These are phyloP conservation scores for Inga oerstediana DNA, from an alignment of 306 rosid genomes.

Conservation along the genomic window DNA sequence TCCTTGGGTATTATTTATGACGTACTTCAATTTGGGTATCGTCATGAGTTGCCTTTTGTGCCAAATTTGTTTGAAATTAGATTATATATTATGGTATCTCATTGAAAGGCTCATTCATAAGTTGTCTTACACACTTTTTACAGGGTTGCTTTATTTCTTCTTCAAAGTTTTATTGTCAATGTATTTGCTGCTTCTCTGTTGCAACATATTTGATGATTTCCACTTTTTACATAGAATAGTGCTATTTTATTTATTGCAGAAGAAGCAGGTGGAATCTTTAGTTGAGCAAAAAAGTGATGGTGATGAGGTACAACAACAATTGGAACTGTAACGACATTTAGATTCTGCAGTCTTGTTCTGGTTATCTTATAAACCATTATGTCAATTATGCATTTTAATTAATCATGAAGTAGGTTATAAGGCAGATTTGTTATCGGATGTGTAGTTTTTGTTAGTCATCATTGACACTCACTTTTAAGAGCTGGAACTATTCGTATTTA, in stretches of 20 bases:
- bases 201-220: conserved; percentile 9
- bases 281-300: conserved; percentile 49
- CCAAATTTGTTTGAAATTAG: conserved; percentile 15
- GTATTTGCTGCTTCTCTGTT: conserved; percentile 21
- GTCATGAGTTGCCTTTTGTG: conserved; percentile 20
- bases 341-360: conserved; percentile 16
- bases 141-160: not conserved
- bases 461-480: not conserved
- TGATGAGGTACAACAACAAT: conserved; percentile 56
- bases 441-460: not conserved
- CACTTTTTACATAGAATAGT: conserved; percentile 15
- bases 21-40: conserved; percentile 8
- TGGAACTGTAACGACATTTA: conserved; percentile 19
- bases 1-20: conserved; percentile 16
- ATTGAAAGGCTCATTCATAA: conserved; percentile 9
- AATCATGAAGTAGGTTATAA: not conserved
- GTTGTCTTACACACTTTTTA: not conserved
- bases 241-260: conserved; percentile 50
- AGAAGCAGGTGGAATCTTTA: conserved; percentile 58
- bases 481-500: not conserved
- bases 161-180: not conserved
- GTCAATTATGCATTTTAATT: conserved; percentile 7
- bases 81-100: not conserved
- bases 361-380: conserved; percentile 21
- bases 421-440: not conserved